phyloP scores from a whole-genome alignment of 2,329 filamentous ascomycete species.

The Neodidymelliopsis sp. region DNA sequence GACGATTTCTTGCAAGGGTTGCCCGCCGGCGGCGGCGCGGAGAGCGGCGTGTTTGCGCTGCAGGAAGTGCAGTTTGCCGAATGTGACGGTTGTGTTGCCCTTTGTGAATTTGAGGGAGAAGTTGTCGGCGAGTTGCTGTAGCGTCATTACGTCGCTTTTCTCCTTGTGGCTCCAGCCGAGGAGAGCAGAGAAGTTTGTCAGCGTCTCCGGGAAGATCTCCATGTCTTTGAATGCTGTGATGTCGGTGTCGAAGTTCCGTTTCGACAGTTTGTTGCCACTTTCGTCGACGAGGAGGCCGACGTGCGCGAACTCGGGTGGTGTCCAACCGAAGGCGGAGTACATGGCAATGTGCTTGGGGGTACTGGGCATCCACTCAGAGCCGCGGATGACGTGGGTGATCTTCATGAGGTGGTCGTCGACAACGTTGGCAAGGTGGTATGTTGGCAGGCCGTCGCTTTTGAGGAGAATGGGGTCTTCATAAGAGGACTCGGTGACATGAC shows the following conservation, averaged over 20 bases:
- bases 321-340: conserved; percentile 59
- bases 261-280: conserved; percentile 68
- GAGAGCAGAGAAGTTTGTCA: conserved; percentile 84
- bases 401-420: conserved; percentile 95
- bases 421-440: conserved; percentile 97
- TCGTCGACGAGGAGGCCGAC: conserved; percentile 58
- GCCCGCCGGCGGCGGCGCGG: conserved; percentile 56
- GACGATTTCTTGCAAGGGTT: conserved; percentile 49
- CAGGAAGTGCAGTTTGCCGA: conserved; percentile 80
- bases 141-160: conserved; percentile 73
- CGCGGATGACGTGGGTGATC: conserved; percentile 94
- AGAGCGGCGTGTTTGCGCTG: conserved; percentile 73
- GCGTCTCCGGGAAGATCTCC: conserved; percentile 67
- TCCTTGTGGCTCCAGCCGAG: conserved; percentile 80
- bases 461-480: conserved; percentile 88
- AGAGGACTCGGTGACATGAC: conserved; percentile 53
- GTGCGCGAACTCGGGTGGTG: conserved; percentile 57
- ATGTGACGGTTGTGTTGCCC: conserved; percentile 84
- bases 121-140: conserved; percentile 75
- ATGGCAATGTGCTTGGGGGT: conserved; percentile 78
- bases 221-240: conserved; percentile 64
- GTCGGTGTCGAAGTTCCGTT: conserved; percentile 76
- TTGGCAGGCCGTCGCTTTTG: conserved; percentile 91
- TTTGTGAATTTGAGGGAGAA: conserved; percentile 90
- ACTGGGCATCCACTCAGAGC: conserved; percentile 95